These are phyloP conservation scores for Phytophthora macrochlamydospora DNA, from an alignment of 352 stramenopile genomes.

Conservation along the genomic window DNA sequence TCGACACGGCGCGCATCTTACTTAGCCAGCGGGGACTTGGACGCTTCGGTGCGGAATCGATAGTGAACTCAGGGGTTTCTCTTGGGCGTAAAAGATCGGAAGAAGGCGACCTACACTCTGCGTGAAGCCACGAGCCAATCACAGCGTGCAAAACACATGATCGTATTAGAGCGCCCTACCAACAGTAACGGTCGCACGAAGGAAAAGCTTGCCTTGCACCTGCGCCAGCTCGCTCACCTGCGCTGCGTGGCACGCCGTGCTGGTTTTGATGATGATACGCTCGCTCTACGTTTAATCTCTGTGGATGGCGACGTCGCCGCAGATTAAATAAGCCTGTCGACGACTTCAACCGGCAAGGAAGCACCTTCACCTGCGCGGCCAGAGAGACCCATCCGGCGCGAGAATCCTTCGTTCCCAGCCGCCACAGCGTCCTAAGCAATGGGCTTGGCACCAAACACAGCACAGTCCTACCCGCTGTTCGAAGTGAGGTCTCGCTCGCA, in stretches of 20 bases:
- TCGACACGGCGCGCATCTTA: conserved; percentile 21
- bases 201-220: neutral
- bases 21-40: conserved; percentile 9
- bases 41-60: conserved; percentile 19
- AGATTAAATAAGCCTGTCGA: too few species aligned
- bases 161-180: neutral
- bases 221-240: neutral
- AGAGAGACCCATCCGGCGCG: too few species aligned
- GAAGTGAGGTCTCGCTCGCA: too few species aligned
- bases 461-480: too few species aligned
- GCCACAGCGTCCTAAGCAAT: too few species aligned
- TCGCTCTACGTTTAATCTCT: neutral
- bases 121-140: conserved; percentile 21
- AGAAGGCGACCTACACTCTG: conserved; percentile 25
- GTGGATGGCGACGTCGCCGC: too few species aligned
- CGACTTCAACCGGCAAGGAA: too few species aligned
- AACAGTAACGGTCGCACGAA: conserved; percentile 6
- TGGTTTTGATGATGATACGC: neutral
- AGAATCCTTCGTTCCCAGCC: too few species aligned
- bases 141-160: neutral
- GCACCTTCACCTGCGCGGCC: too few species aligned
- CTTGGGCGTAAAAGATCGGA: conserved; percentile 22
- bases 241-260: neutral
- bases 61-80: conserved; percentile 30
- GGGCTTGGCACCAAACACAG: too few species aligned